A percentile compares a stretch with the other conserved stretches of the same genome.
phyloP scores from a whole-genome alignment of 73 alveolate genomes.

The Diophrys sp. region DNA sequence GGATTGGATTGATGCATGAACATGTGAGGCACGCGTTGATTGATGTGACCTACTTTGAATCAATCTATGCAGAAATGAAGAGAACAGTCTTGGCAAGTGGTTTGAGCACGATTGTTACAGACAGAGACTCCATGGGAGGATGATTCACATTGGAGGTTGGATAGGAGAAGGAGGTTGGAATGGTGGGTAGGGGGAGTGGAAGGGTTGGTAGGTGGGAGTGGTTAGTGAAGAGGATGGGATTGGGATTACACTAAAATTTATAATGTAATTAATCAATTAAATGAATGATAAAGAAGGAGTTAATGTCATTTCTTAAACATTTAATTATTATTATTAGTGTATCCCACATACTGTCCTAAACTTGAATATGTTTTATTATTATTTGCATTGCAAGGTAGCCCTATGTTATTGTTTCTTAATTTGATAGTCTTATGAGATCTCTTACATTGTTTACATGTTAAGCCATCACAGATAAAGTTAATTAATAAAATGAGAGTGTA shows the following conservation, averaged over 20 bases:
- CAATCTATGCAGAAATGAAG: neutral
- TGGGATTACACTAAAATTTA: no score
- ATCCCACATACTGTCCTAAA: no score
- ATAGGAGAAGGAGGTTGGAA: neutral
- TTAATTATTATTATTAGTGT: no score
- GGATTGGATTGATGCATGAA: no score
- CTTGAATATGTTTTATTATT: no score
- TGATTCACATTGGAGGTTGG: neutral
- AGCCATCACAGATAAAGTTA: neutral
- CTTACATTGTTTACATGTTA: neutral
- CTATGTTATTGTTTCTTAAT: neutral
- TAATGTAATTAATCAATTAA: no score
- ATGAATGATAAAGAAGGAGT: no score
- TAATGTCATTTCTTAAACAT: no score
- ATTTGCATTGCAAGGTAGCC: neutral
- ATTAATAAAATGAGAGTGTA: no score
- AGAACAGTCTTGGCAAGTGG: neutral
- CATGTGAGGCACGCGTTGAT: no score
- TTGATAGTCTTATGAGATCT: neutral
- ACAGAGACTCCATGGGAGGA: neutral
- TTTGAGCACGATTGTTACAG: neutral
- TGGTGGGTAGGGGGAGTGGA: neutral
- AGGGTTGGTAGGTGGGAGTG: neutral
- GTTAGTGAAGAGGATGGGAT: no score
- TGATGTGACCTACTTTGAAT: neutral